Base-by-base conservation (phyloP, 805 yeast species). In the Lipomyces yamadae region DNA sequence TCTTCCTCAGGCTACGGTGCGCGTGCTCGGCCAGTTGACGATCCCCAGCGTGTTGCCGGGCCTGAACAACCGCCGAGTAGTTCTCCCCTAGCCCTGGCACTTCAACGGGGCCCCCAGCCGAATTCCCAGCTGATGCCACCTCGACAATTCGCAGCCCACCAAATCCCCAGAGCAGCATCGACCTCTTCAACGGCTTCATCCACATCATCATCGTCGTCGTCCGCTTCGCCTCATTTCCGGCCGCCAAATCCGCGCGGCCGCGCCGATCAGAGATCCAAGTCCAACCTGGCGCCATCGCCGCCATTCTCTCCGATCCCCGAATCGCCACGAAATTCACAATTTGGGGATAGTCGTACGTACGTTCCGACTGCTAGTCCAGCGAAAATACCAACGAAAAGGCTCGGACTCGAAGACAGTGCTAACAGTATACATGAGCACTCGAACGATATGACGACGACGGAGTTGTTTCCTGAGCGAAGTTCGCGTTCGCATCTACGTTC, bases 201-300 rank as follows among this genome's bases (percentile, higher is more conserved):
- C 29, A n/a, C 61, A 48, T 39, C 56, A 32, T 56, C 56, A 30
- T 56, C 61, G 54, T 50, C 65, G 58, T 48, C 50, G 24, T 53
- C 64, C 32, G 50, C 48, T 18, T 33, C 33, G 4, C 33, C 45
- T 11, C 55, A 52, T 52, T n/a, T 52, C 32, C 30, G 55, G 34
- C 34, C 30, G 4, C 11, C 55, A 42, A 42, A n/a, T 42, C n/a
- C 24, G 24, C 48, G 18, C 7, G 48, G 48, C 18, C 48, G 48
- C 18, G 48, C 48, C 48, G 48, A 42, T 42, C 48, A n/a, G 2
- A 42, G 18, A 42, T 42, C n/a, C 15, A 42, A 4, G 48, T 3
- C 48, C 6, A 13, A 13, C 15, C 48, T 18, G 3, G 10, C n/a
- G 33, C 33, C 11, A 4, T 52, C 55, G n/a, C 30, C 30, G 6